Conservation (phyloP, 2,329 filamentous ascomycete genomes). For the Lasiodiplodia sp. region DNA sequence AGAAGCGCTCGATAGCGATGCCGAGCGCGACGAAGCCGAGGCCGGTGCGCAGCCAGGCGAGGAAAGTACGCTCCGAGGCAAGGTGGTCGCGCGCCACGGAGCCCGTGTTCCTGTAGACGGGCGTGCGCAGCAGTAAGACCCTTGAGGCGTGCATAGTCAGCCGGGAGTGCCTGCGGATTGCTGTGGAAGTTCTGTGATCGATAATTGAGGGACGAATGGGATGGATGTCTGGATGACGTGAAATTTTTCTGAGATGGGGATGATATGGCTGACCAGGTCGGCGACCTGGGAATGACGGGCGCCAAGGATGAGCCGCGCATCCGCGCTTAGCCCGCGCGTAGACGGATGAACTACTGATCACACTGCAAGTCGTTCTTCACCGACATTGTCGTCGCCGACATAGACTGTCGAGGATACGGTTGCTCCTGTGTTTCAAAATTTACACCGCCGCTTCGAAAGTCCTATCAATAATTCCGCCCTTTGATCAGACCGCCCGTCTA, state of each 20-base stretch:
- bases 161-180: too few relatives aligned
- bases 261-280: not conserved
- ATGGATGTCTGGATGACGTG: not conserved
- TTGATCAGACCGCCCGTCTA: not conserved
- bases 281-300: conserved; percentile 2
- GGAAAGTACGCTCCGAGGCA: conserved; percentile 61
- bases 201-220: not conserved
- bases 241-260: not conserved
- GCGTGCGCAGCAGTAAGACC: conserved; percentile 28
- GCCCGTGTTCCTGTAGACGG: conserved; percentile 54
- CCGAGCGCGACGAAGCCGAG: conserved; percentile 62
- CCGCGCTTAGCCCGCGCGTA: not conserved
- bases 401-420: not conserved
- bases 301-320: conserved; percentile 3
- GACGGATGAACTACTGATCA: too few relatives aligned
- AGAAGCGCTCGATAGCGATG: conserved; percentile 52
- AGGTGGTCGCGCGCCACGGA: conserved; percentile 61
- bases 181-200: not conserved
- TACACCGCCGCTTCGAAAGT: not conserved
- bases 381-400: too few relatives aligned
- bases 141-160: conserved; percentile 30
- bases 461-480: not conserved
- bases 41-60: conserved; percentile 61
- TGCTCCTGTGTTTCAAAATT: not conserved
- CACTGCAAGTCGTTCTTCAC: too few relatives aligned